Base-by-base conservation (phyloP, 2,329 filamentous ascomycete species). In the Fusarium torreyae region DNA sequence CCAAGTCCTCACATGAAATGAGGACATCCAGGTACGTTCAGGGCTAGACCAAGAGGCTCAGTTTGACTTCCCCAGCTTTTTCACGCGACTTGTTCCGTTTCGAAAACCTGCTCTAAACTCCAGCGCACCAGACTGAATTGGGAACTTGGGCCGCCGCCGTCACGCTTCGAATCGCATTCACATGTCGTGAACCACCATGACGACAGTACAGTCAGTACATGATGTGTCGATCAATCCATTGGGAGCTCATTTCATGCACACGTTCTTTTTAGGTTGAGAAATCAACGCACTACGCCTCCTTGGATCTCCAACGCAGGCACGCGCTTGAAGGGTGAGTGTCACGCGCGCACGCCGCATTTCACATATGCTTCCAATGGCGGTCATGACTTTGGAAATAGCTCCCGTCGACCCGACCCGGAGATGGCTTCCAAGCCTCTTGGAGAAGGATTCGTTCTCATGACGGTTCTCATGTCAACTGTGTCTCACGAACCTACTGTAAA, bases 31-130 rank as follows among this genome's bases (percentile, higher is more conserved):
- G 28, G 28, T 31, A 31, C 28, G 28, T 31, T 31, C 28, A 31
- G 10, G 34, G 34, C 34, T 36, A 36, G 34, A 36, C 34, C 17
- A 48, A 45, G 60, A 52, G 36, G 43, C 53, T 65, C 31, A 60
- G 40, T 42, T 55, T 45, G 24, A 46, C 49, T 70, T 70, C 68
- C 68, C 68, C 68, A 63, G 68, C 59, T 71, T 70, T 65, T 68
- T 44, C 55, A 55, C 40, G 38, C 52, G 42, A 52, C 63, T 56
- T 49, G 46, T 40, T 34, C 34, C 50, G 54, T 60, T 66, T 68
- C 53, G 38, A 46, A 28, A 45, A 22, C 34, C 50, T 52, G 48
- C 66, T 42, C 54, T 38, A 54, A 53, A 28, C 38, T 31, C 28
- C 20, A 40, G 39, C 7, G 26, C n/a, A 42, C 71, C 68, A 73